Base-by-base conservation (phyloP, 202 grass and related monocot species). In the Saccharum hybrid region DNA sequence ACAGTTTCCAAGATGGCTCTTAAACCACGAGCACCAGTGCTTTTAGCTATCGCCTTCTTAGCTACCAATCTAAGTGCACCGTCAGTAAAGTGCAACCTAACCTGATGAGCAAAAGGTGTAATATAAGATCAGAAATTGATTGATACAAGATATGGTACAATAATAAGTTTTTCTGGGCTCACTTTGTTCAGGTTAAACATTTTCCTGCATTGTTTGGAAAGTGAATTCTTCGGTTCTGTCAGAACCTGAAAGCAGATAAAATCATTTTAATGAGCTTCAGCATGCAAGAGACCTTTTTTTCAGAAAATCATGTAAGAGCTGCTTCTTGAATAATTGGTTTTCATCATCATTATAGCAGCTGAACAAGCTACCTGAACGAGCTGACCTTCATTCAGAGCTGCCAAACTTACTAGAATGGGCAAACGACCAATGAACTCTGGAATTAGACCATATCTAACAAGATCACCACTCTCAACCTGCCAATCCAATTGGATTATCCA, bases 381-480 rank as follows among this genome's bases (percentile, higher is more conserved):
- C 40, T 99, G 96, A 81, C 90, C 93, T 92, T 96, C 96, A 77
- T 98, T 75, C 52, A 98, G 80, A 80, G 91, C 87, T 81, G 90
- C 82, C 81, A 99, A 87, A 89, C 81, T 94, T 80, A 96, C 91
- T 84, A 99, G 39, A 86, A 99, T 86, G 52, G 96, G 93, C 78
- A 99, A 90, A 37, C 96, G 93, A 72, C 96, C 96, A 84, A 90
- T 90, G 60, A 99, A 99, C 90, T 99, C 93, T 26, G 96, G 96
- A 82, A 98, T 98, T 76, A 98, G 79, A 69, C 96, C 96, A 56
- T 89, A 98, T 62, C 86, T 82, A 71, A 88, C 85, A 83, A 98
- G 90, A 88, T 98, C 96, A 19, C 86, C 84, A 77, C 96, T 96
- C 88, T 98, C 96, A 72, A 90, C 96, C 96, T 98, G 75, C 68